phyloP scores from a whole-genome alignment of 164 flowering plant species.

The Sextonia rubra region DNA sequence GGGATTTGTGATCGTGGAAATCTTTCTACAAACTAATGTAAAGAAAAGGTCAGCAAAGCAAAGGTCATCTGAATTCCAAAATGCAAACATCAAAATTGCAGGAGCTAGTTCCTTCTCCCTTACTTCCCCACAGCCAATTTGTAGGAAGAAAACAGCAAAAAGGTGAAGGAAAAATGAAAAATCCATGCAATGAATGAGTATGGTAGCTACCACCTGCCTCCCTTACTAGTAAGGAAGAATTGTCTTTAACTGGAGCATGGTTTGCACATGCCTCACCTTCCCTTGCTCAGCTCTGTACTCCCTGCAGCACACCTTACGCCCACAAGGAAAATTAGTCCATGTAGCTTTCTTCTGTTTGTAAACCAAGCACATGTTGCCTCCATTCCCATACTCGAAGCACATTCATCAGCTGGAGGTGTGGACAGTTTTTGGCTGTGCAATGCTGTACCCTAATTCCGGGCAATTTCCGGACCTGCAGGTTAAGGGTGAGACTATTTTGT shows the following conservation, averaged over 20 bases:
- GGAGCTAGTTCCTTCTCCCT: neutral
- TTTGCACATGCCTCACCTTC: neutral
- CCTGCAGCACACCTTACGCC: neutral
- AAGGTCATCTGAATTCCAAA: neutral
- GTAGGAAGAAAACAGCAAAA: neutral
- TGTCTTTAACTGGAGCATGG: neutral
- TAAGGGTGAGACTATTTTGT: neutral
- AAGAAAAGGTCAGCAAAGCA: no score
- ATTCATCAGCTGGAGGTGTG: neutral
- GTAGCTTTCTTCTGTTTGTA: neutral
- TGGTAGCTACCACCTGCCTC: neutral
- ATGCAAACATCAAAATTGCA: neutral
- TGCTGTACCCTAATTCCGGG: neutral
- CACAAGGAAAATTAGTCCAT: slow-evolving; percentile 1
- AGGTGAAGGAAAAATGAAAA: neutral
- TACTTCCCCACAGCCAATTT: neutral
- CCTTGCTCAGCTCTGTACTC: neutral
- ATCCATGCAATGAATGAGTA: neutral
- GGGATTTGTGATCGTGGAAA: no score
- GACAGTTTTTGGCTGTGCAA: neutral
- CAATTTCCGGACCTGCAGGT: neutral
- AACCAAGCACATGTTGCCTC: neutral
- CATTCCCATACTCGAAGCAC: neutral
- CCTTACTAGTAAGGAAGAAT: neutral
- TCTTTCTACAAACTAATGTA: no score